A percentile compares a stretch with the other conserved stretches of the same genome.
These are phyloP conservation scores for Endogone sp. DNA, from an alignment of 192 early-diverging fungal species.

Conservation along the genomic window DNA sequence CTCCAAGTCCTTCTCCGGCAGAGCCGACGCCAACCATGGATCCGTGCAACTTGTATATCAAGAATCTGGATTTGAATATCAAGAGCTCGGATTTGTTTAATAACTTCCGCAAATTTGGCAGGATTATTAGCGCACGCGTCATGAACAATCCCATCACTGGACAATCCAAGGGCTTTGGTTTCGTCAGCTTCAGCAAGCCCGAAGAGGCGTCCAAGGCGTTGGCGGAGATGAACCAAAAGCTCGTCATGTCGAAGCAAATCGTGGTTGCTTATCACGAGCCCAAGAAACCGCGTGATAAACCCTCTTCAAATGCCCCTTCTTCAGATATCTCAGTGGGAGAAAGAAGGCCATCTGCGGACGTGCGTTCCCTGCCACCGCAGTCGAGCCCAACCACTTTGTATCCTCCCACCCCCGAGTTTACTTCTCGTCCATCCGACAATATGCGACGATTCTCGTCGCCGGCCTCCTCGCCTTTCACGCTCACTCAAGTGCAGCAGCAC, in stretches of 20 bases:
- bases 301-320: not conserved
- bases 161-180: slow-evolving; percentile 84
- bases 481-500: not conserved
- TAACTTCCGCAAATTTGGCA: slow-evolving; percentile 84
- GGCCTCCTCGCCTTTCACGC: not conserved
- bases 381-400: slow-evolving; percentile 1
- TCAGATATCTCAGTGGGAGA: not conserved
- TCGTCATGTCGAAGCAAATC: slow-evolving; percentile 77
- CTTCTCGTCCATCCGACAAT: not conserved
- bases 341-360: not conserved
- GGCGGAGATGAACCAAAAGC: slow-evolving; percentile 85
- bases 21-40: slow-evolving; percentile 24
- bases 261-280: slow-evolving; percentile 92
- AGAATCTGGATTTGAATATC: slow-evolving; percentile 89
- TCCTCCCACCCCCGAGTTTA: not conserved
- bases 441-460: not conserved
- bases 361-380: not conserved
- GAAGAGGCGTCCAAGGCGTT: slow-evolving; percentile 90
- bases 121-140: slow-evolving; percentile 89
- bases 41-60: slow-evolving; percentile 90
- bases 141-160: slow-evolving; percentile 68
- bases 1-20: not conserved
- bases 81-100: slow-evolving; percentile 93
- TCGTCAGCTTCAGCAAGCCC: slow-evolving; percentile 88
- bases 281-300: slow-evolving; percentile 68